These are phyloP conservation scores for Phlyctochytrium arcticum DNA, from an alignment of 192 early-diverging fungal species.

Conservation along the genomic window DNA sequence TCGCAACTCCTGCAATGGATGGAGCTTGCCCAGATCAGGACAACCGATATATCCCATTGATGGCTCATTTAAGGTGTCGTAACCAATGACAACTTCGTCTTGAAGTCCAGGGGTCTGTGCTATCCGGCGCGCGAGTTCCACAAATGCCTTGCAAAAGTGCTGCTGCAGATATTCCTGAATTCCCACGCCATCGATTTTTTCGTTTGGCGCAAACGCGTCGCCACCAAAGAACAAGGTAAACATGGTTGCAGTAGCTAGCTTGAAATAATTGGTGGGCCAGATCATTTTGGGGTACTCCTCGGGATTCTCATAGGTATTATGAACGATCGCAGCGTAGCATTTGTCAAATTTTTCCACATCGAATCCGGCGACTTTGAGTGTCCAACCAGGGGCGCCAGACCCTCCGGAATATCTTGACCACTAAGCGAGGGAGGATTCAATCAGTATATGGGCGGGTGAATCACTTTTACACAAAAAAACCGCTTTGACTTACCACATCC, in stretches of 20 bases:
- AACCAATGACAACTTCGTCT: constrained; percentile 66
- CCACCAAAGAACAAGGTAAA: constrained; percentile 70
- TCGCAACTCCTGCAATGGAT: constrained; percentile 47
- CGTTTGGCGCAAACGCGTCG: constrained; percentile 64
- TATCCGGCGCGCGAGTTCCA: constrained; percentile 58
- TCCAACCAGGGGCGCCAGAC: constrained; percentile 50
- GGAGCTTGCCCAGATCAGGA: constrained; percentile 38
- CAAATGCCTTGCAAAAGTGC: constrained; percentile 58
- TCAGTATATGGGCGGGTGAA: no score
- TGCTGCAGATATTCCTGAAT: constrained; percentile 66
- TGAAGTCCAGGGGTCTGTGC: constrained; percentile 22
- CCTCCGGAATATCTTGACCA: constrained; percentile 42
- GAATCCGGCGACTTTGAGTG: constrained; percentile 66
- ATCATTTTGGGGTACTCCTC: constrained; percentile 43
- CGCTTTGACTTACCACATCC: constrained; percentile 53
- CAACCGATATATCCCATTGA: constrained; percentile 56
- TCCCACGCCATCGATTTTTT: constrained; percentile 11
- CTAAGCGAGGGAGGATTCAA: no score
- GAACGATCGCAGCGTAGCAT: constrained; percentile 74
- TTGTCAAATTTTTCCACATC: constrained; percentile 59
- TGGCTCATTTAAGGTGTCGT: constrained; percentile 73
- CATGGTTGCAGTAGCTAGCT: constrained; percentile 76
- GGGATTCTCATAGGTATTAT: constrained; percentile 50
- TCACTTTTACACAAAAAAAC: no score
- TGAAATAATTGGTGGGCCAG: constrained; percentile 83